Conservation (phyloP, 495 filamentous ascomycete genomes). For the Beverwykella pulmonaria region DNA sequence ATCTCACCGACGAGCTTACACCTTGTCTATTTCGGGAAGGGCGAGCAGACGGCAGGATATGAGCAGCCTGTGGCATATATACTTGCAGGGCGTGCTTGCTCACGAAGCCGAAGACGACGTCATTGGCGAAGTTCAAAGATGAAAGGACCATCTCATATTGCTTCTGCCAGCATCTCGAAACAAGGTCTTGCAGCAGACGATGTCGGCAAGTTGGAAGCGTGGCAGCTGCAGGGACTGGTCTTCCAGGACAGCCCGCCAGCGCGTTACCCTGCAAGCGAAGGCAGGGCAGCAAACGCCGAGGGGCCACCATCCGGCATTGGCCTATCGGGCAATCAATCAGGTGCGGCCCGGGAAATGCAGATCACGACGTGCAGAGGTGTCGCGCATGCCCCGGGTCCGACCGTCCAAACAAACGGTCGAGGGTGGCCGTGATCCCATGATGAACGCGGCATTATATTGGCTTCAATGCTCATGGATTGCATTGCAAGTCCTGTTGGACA, state of each 20-base stretch:
- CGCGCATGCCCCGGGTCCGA: constrained; percentile 31
- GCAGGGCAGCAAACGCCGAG: constrained; percentile 32
- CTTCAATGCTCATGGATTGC: constrained; percentile 6
- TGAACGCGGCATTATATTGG: constrained; percentile 13
- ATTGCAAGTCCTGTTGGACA: not conserved
- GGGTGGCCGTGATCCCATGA: constrained; percentile 25
- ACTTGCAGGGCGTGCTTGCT: constrained; percentile 14
- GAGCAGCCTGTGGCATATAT: not conserved
- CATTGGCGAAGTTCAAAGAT: constrained; percentile 28
- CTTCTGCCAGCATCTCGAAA: constrained; percentile 23
- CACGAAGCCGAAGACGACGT: not conserved
- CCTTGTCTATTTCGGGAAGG: constrained; percentile 13
- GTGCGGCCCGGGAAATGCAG: constrained; percentile 34
- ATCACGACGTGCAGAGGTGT: constrained; percentile 38
- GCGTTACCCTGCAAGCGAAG: constrained; percentile 26
- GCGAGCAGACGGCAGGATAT: constrained; percentile 19
- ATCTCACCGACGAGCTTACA: not conserved
- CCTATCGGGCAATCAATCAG: constrained; percentile 37
- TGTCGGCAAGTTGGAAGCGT: constrained; percentile 31
- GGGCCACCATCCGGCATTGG: constrained; percentile 31
- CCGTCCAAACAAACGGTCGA: constrained; percentile 27
- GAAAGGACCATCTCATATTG: constrained; percentile 31
- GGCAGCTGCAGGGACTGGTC: constrained; percentile 37
- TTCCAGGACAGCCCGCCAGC: constrained; percentile 7
- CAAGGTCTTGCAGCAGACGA: constrained; percentile 17